Percentiles rank a stretch among this genome's conserved stretches.
Evolutionary conservation across 176 grass and related monocot genomes (phyloP).

Genomic region (maize (Zea mays)): DNA sequence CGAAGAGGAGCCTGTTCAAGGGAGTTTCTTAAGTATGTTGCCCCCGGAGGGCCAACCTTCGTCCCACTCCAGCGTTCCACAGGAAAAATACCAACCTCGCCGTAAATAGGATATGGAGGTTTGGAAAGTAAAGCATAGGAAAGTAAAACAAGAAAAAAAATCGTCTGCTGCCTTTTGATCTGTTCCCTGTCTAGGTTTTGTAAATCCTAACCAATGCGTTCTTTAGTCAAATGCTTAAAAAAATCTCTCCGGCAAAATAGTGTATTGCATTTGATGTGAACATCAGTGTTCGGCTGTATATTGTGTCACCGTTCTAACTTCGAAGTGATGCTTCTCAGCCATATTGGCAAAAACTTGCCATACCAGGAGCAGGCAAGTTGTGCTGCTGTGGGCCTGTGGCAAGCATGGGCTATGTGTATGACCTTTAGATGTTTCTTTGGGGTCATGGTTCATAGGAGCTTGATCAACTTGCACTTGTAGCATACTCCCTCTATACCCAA

Average conservation of each 20-base stretch:
- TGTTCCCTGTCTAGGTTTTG: constrained; percentile 38
- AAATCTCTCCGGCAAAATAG: constrained; percentile 15
- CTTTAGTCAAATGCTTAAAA: constrained; percentile 41
- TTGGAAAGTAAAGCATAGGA: constrained; percentile 49
- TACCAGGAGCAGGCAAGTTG: background rate
- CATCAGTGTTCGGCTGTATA: constrained; percentile 20
- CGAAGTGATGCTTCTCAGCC: background rate
- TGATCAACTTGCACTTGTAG: background rate
- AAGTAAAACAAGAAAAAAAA: constrained; percentile 48
- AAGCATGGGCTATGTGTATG: background rate
- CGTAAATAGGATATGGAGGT: constrained; percentile 78
- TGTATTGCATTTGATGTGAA: constrained; percentile 30
- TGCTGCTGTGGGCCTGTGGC: background rate
- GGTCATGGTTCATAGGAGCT: background rate
- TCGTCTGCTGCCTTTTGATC: constrained; percentile 42
- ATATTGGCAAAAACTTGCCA: background rate
- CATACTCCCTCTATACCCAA: no score
- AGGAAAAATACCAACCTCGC: constrained; percentile 73
- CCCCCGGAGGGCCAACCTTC: constrained; percentile 77
- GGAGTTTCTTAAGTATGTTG: constrained; percentile 88
- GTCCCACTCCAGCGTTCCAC: constrained; percentile 73
- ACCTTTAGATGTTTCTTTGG: background rate
- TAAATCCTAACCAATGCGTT: constrained; percentile 59
- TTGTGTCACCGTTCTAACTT: constrained; percentile 19
- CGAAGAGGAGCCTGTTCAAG: constrained; percentile 64